Conservation (phyloP, 2,329 filamentous ascomycete genomes). For the Calonectria pauciramosa region DNA sequence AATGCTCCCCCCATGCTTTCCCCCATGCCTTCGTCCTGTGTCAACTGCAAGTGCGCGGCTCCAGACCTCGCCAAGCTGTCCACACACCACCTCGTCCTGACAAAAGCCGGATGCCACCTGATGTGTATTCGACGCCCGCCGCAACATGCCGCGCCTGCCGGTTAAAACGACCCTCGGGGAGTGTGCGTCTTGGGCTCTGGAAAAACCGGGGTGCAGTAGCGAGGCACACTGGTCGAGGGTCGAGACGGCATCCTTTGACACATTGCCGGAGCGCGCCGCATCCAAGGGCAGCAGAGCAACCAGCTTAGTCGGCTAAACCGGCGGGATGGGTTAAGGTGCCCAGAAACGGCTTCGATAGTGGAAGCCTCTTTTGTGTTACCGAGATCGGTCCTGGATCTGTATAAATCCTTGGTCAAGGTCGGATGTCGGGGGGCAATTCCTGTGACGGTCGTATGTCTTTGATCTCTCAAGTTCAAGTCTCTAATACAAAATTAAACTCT, state of each 20-base stretch:
- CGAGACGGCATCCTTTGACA: constrained; percentile 7
- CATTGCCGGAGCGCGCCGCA: constrained; percentile 4
- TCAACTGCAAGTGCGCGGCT: not conserved
- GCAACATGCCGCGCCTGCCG: not conserved
- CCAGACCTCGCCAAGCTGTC: not conserved
- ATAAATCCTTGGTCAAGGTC: constrained; percentile 9
- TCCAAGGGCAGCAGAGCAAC: not conserved
- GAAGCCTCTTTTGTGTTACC: not conserved
- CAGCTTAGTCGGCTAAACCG: constrained; percentile 2
- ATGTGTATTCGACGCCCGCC: not conserved
- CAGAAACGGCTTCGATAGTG: not conserved
- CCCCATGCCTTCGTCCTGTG: not conserved
- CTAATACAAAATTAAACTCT: not conserved
- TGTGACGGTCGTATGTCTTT: not conserved
- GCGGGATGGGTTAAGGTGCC: not conserved
- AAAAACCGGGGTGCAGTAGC: constrained; percentile 4
- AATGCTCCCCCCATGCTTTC: not conserved
- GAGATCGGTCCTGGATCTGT: constrained; percentile 5
- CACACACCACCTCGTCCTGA: not conserved
- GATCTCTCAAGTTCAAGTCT: not conserved
- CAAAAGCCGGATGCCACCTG: not conserved
- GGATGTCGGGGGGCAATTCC: not conserved
- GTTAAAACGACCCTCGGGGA: not conserved
- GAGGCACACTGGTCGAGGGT: not conserved
- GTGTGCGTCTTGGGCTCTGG: not conserved